Evolutionary conservation across 2,329 filamentous ascomycete genomes (phyloP).

Genomic region (Zymoseptoria brevis): DNA sequence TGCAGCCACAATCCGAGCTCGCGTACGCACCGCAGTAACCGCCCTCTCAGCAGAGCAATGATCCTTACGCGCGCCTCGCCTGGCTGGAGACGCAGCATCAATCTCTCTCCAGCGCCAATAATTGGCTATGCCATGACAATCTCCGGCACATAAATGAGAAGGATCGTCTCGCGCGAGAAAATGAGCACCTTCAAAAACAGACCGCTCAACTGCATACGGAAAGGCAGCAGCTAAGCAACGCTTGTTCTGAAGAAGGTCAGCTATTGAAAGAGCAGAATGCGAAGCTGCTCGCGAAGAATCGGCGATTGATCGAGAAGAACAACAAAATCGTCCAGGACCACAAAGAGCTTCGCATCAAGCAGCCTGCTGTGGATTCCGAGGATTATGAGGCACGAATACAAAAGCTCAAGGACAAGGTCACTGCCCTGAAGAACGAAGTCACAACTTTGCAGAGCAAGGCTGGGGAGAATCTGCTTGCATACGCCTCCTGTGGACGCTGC

Average conservation of each 20-base stretch:
- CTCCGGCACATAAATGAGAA: not conserved
- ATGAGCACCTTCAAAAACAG: not conserved
- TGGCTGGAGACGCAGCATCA: constrained; percentile 3
- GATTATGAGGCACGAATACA: not conserved
- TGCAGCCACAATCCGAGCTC: not conserved
- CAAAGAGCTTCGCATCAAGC: not conserved
- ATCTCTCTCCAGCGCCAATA: not conserved
- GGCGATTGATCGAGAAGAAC: not conserved
- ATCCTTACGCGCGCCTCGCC: constrained; percentile 1
- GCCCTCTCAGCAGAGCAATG: not conserved
- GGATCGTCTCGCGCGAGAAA: not conserved
- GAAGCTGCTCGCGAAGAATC: not conserved
- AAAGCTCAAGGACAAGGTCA: not conserved
- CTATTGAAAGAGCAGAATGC: not conserved
- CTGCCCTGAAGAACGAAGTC: not conserved
- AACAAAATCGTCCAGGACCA: not conserved
- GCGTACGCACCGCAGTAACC: not conserved
- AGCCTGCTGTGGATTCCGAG: not conserved
- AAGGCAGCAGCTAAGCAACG: not conserved
- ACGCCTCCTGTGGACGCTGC: not conserved
- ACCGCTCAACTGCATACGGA: not conserved
- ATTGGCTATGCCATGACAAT: constrained; percentile 7
- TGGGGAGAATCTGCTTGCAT: constrained; percentile 20
- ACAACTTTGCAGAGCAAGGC: not conserved
- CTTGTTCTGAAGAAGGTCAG: not conserved